These are phyloP conservation scores for Phaffia tasmanica DNA, from an alignment of 768 basidiomycete species.

Conservation along the genomic window DNA sequence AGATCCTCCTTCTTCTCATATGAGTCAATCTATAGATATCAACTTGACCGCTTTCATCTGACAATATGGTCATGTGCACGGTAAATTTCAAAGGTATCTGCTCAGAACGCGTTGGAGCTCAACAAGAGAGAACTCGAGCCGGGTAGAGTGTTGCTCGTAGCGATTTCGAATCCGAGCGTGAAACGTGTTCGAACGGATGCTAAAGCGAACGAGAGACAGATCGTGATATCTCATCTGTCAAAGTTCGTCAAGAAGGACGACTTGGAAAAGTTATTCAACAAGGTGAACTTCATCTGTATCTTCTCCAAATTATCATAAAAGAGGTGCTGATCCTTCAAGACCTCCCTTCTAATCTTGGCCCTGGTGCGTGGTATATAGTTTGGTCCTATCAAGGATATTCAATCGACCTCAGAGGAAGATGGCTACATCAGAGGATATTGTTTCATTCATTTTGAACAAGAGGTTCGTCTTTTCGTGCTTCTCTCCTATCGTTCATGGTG, in stretches of 20 bases:
- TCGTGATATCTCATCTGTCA: constrained; percentile 79
- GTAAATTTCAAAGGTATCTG: constrained; percentile 39
- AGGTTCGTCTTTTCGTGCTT: constrained; percentile 45
- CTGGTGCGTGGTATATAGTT: constrained; percentile 45
- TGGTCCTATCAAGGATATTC: constrained; percentile 67
- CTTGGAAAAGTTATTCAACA: constrained; percentile 63
- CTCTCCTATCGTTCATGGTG: neutral
- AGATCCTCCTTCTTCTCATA: neutral
- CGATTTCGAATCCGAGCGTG: constrained; percentile 78
- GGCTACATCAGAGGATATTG: constrained; percentile 72
- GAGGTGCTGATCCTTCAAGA: too few relatives aligned
- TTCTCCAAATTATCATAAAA: neutral
- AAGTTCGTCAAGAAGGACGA: constrained; percentile 66
- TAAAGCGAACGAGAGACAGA: constrained; percentile 66
- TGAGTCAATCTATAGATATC: neutral
- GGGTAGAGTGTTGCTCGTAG: constrained; percentile 58
- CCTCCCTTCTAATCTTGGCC: neutral
- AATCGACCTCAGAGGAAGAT: constrained; percentile 61
- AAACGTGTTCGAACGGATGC: constrained; percentile 85
- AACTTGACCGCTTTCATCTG: neutral
- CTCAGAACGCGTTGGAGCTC: constrained; percentile 65
- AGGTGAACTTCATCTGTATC: constrained; percentile 43
- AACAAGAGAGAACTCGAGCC: constrained; percentile 65
- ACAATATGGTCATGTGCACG: neutral
- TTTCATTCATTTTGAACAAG: constrained; percentile 78